phyloP scores from a whole-genome alignment of 2,329 filamentous ascomycete species.

The Ophiostoma piceae region DNA sequence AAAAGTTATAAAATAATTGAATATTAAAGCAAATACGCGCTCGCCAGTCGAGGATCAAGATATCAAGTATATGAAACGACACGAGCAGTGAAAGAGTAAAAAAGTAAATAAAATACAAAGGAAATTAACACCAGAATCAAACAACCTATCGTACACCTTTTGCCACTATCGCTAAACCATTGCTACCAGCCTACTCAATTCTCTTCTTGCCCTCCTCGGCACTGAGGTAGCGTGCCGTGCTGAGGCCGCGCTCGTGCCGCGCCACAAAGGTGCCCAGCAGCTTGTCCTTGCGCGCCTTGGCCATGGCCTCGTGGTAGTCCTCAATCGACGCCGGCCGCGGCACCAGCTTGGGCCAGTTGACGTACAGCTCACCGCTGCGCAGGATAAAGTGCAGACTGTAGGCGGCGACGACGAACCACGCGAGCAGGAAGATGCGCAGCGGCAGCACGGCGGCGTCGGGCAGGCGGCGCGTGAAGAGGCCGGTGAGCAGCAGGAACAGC shows the following conservation, averaged over 20 bases:
- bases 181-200: constrained; percentile 60
- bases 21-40: background rate
- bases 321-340: constrained; percentile 81
- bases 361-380: constrained; percentile 85
- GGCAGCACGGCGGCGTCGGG: constrained; percentile 75
- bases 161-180: background rate
- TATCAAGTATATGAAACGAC: constrained; percentile 2
- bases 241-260: constrained; percentile 74
- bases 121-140: background rate
- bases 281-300: constrained; percentile 74
- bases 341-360: constrained; percentile 97
- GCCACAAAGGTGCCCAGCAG: constrained; percentile 71
- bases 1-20: background rate
- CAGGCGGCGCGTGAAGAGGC: constrained; percentile 63
- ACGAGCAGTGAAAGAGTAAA: background rate
- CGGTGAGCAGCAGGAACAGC: constrained; percentile 74
- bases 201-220: constrained; percentile 98
- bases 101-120: constrained; percentile 10
- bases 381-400: constrained; percentile 75
- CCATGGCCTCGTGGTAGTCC: constrained; percentile 80
- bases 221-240: constrained; percentile 73
- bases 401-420: constrained; percentile 65
- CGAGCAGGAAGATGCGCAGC: constrained; percentile 71
- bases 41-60: constrained; percentile 2
- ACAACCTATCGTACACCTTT: constrained; percentile 2